Conservation (phyloP, 2,329 filamentous ascomycete genomes). For the Penicillium sp. region DNA sequence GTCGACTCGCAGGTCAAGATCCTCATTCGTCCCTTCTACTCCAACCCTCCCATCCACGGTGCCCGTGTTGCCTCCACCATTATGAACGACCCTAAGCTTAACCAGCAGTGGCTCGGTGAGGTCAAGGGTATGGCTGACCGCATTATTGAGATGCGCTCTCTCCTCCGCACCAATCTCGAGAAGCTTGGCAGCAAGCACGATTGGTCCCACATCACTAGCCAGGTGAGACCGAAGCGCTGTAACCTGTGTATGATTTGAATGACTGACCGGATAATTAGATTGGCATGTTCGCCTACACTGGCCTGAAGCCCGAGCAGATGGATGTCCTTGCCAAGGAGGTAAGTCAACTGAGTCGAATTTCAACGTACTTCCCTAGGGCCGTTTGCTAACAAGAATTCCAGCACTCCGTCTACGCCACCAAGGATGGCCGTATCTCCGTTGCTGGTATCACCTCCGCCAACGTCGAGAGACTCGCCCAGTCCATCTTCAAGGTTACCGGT, state of each 20-base stretch:
- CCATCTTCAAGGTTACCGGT: constrained; percentile 51
- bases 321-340: constrained; percentile 81
- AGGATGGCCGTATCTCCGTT: constrained; percentile 56
- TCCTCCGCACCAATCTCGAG: constrained; percentile 93
- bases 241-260: neutral
- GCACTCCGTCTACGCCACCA: constrained; percentile 96
- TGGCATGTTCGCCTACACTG: constrained; percentile 99
- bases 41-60: constrained; percentile 94
- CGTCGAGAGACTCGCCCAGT: constrained; percentile 49
- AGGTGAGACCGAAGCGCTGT: constrained; percentile 43
- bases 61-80: constrained; percentile 91
- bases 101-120: constrained; percentile 92
- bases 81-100: constrained; percentile 76
- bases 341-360: constrained; percentile 22
- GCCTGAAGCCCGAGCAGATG: constrained; percentile 87
- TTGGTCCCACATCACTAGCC: constrained; percentile 97
- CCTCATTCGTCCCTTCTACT: constrained; percentile 93
- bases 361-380: neutral
- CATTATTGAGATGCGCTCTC: constrained; percentile 95
- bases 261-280: constrained; percentile 52
- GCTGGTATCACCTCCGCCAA: constrained; percentile 50
- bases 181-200: constrained; percentile 92
- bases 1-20: constrained; percentile 99
- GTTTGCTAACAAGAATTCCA: constrained; percentile 29
- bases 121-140: constrained; percentile 99